Percentiles rank a stretch among this genome's conserved stretches.
phyloP scores from a whole-genome alignment of 805 yeast genomes.

The Teunomyces funiuensis region DNA sequence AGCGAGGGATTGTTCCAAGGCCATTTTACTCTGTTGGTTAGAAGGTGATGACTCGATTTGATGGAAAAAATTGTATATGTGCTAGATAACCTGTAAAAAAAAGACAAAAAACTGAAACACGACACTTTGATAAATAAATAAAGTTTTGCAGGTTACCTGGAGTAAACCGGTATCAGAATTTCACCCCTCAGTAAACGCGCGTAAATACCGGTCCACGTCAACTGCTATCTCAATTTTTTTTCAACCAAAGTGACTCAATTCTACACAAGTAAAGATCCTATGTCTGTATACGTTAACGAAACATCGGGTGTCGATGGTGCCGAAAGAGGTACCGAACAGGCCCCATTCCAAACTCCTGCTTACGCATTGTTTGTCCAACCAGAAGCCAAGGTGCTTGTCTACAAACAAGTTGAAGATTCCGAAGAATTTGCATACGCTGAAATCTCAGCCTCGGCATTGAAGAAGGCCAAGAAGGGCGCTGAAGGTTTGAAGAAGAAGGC shows the following conservation, averaged over 20 bases:
- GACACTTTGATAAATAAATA: too few relatives aligned
- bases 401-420: slow-evolving; percentile 56
- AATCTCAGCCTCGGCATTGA: slow-evolving; percentile 86
- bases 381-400: slow-evolving; percentile 58
- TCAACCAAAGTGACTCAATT: neutral
- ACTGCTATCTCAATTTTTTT: neutral
- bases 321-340: slow-evolving; percentile 62
- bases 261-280: slow-evolving; percentile 9
- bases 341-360: slow-evolving; percentile 82
- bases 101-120: too few relatives aligned
- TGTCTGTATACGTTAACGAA: slow-evolving; percentile 71
- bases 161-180: neutral
- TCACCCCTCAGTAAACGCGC: neutral
- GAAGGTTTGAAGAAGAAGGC: slow-evolving; percentile 84
- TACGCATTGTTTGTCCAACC: slow-evolving; percentile 63
- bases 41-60: slow-evolving; percentile 3
- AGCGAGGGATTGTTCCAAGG: slow-evolving; percentile 67
- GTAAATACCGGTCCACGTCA: neutral
- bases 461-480: slow-evolving; percentile 95
- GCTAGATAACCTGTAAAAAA: neutral
- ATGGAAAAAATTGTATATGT: slow-evolving; percentile 2
- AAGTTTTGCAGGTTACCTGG: neutral
- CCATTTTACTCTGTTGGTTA: slow-evolving; percentile 39
- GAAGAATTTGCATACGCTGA: slow-evolving; percentile 60
- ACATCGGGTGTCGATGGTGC: slow-evolving; percentile 63